These are phyloP conservation scores for Pleurotus djamor DNA, from an alignment of 768 basidiomycete genomes.

Conservation along the genomic window DNA sequence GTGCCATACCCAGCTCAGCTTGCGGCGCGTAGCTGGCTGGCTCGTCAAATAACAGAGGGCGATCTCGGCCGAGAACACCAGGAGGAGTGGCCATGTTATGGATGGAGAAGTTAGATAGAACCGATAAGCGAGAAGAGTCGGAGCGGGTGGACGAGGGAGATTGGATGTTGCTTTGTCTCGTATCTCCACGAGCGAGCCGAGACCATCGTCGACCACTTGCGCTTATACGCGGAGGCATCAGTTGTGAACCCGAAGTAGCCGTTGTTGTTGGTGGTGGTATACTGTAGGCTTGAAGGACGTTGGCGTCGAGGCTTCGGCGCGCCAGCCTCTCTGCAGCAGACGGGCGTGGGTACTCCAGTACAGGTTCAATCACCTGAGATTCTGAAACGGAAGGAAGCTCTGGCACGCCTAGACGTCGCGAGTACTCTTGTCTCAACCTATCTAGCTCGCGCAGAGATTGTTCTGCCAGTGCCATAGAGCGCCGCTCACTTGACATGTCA, in stretches of 20 bases:
- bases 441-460: constrained; percentile 9
- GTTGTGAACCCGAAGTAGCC: not conserved
- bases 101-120: constrained; percentile 38
- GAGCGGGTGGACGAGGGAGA: constrained; percentile 21
- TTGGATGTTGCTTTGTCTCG: constrained; percentile 18
- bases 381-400: constrained; percentile 1
- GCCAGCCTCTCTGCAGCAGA: not conserved
- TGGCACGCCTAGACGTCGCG: not conserved
- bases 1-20: not conserved
- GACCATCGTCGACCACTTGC: constrained; percentile 6
- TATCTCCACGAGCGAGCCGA: constrained; percentile 10
- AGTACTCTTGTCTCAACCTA: constrained; percentile 2
- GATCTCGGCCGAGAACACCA: constrained; percentile 22
- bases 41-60: constrained; percentile 38
- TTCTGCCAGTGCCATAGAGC: constrained; percentile 1
- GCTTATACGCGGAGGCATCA: not conserved
- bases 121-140: constrained; percentile 27
- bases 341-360: constrained; percentile 5
- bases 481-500: constrained; percentile 9
- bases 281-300: not conserved
- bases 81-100: constrained; percentile 34
- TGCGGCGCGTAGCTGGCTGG: constrained; percentile 28
- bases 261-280: constrained; percentile 1
- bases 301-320: constrained; percentile 7
- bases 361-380: not conserved